phyloP scores from a whole-genome alignment of 345 rosid species.

The Murraya paniculata region DNA sequence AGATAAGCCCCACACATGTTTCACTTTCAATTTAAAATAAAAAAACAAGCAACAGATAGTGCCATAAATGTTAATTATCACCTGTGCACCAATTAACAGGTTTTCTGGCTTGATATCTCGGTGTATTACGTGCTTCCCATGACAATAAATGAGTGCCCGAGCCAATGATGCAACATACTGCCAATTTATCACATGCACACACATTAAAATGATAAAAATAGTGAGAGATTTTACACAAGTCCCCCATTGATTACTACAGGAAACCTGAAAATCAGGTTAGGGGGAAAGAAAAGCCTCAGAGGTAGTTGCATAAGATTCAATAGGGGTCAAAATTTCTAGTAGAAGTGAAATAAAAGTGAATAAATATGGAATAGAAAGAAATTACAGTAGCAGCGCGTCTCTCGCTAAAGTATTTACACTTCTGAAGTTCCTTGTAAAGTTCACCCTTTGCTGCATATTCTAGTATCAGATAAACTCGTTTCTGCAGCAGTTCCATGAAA shows the following conservation, averaged over 20 bases:
- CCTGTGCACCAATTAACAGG: conserved; percentile 84
- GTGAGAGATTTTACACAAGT: neutral
- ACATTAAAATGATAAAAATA: neutral
- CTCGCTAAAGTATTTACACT: conserved; percentile 86
- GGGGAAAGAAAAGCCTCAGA: neutral
- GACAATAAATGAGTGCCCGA: conserved; percentile 95
- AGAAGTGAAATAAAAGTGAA: neutral
- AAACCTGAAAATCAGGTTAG: neutral
- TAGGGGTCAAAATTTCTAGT: neutral
- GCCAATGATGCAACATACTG: conserved; percentile 98
- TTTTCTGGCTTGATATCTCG: conserved; percentile 98
- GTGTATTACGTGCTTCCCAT: conserved; percentile 98
- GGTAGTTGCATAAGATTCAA: neutral
- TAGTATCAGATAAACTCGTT: conserved; percentile 76
- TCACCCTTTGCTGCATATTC: conserved; percentile 94
- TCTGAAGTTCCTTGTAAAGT: conserved; percentile 86
- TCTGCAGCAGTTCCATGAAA: conserved; percentile 39
- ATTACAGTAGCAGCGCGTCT: conserved; percentile 91
- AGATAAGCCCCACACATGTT: conserved; percentile 11
- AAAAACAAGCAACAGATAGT: neutral
- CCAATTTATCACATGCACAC: conserved; percentile 7
- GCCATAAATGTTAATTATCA: conserved; percentile 15
- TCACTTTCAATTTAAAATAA: neutral
- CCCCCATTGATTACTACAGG: neutral
- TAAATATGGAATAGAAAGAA: conserved; percentile 4